Evolutionary conservation across 1,139 yeast genomes (phyloP).

Genomic region (Taiozyma sp.): DNA sequence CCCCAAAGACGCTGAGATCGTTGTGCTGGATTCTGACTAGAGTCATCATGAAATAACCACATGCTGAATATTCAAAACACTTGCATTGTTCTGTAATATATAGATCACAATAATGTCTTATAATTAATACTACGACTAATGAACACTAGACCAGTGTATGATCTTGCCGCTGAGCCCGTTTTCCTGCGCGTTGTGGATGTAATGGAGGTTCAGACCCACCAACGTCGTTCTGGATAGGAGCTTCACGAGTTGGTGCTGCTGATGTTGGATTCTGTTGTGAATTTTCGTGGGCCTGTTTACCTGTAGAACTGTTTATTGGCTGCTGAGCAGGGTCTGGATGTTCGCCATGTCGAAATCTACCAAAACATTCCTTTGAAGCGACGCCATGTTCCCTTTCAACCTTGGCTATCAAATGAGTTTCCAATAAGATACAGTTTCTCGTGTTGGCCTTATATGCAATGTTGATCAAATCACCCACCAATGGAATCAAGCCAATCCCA

Average conservation of each 20-base stretch:
- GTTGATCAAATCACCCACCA: conserved; percentile 66
- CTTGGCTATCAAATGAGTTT: conserved; percentile 40
- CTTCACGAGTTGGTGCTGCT: neutral
- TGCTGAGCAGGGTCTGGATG: neutral
- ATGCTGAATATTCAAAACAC: neutral
- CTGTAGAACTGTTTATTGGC: neutral
- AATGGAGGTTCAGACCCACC: neutral
- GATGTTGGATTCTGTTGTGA: neutral
- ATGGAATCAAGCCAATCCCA: conserved; percentile 65
- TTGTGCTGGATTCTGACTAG: neutral
- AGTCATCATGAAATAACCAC: neutral
- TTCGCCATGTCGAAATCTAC: neutral
- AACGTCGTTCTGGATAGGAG: neutral
- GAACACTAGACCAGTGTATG: neutral
- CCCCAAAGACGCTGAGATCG: neutral
- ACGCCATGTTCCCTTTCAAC: conserved; percentile 1
- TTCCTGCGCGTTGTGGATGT: neutral
- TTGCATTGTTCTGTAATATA: neutral
- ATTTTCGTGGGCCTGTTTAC: neutral
- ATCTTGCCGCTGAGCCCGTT: neutral
- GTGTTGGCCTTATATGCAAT: conserved; percentile 73
- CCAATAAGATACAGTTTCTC: conserved; percentile 62
- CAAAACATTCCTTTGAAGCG: neutral
- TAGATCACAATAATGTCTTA: neutral
- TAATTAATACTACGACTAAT: neutral